These are phyloP conservation scores for Sugiyamaella neomexicana DNA, from an alignment of 1,139 yeast genomes.

Conservation along the genomic window DNA sequence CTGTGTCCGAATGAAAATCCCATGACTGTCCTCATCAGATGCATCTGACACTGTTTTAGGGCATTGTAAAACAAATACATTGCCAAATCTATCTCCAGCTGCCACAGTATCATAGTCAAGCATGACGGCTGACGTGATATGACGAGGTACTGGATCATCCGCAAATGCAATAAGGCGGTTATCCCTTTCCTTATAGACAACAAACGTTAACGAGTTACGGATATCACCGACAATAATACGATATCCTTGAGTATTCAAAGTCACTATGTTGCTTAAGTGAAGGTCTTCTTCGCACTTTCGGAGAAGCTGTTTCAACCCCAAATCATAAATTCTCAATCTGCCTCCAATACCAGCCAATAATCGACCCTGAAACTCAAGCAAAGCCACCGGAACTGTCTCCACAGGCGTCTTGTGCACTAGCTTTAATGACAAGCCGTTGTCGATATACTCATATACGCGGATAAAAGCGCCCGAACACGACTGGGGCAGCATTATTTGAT, in stretches of 20 bases:
- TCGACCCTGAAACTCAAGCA: constrained; percentile 60
- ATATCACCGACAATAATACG: constrained; percentile 70
- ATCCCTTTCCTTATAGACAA: constrained; percentile 51
- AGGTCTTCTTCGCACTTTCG: constrained; percentile 53
- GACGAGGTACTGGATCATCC: constrained; percentile 69
- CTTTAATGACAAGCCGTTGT: constrained; percentile 44
- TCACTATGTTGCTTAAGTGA: constrained; percentile 49
- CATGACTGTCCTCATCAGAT: constrained; percentile 54
- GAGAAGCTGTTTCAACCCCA: constrained; percentile 78
- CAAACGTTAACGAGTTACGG: constrained; percentile 59
- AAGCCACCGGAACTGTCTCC: constrained; percentile 50
- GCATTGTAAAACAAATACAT: constrained; percentile 64
- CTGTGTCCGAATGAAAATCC: constrained; percentile 31
- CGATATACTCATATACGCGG: constrained; percentile 47
- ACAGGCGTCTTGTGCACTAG: constrained; percentile 65
- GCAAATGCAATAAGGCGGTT: constrained; percentile 62
- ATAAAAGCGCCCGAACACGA: constrained; percentile 42
- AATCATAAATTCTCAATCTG: constrained; percentile 59
- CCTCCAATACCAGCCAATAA: constrained; percentile 61
- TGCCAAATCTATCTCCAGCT: constrained; percentile 92
- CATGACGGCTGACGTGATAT: constrained; percentile 57
- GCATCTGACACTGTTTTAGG: constrained; percentile 49
- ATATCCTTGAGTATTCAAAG: constrained; percentile 54
- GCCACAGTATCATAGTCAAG: constrained; percentile 75
- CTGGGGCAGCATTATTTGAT: constrained; percentile 44